phyloP scores from a whole-genome alignment of 106 monocot species.

The Dioscorea alata region DNA sequence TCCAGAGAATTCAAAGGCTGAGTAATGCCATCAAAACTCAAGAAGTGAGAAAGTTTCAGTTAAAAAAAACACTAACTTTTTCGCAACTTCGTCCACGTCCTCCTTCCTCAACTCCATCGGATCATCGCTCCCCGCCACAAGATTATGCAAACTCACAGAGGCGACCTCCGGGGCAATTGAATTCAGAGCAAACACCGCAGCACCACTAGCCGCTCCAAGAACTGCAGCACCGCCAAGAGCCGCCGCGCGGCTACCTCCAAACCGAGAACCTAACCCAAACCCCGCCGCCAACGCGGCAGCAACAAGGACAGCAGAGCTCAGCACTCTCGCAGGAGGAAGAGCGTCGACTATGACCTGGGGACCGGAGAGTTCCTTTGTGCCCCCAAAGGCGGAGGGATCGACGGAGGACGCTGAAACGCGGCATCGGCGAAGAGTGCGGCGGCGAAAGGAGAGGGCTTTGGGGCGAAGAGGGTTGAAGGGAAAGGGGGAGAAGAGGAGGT shows the following conservation, averaged over 20 bases:
- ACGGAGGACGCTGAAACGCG: not conserved
- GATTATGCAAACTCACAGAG: slow-evolving; percentile 62
- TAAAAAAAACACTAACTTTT: slow-evolving; percentile 34
- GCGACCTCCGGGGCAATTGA: slow-evolving; percentile 74
- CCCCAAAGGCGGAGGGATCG: slow-evolving; percentile 30
- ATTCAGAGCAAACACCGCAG: slow-evolving; percentile 47
- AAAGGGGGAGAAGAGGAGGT: slow-evolving; percentile 13
- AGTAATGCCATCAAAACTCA: too few relatives aligned
- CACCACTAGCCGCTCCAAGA: slow-evolving; percentile 53
- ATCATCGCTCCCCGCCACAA: slow-evolving; percentile 63
- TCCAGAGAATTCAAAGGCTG: too few relatives aligned
- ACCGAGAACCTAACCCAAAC: slow-evolving; percentile 52
- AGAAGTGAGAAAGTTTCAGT: too few relatives aligned
- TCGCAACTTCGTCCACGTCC: slow-evolving; percentile 52
- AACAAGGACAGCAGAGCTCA: slow-evolving; percentile 33
- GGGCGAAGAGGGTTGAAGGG: slow-evolving; percentile 5
- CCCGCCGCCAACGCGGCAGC: slow-evolving; percentile 67
- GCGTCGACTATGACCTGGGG: slow-evolving; percentile 43
- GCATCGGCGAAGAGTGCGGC: slow-evolving; percentile 1
- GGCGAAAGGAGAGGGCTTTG: slow-evolving; percentile 2
- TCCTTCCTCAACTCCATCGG: slow-evolving; percentile 52
- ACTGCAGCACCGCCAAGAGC: slow-evolving; percentile 61
- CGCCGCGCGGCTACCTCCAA: slow-evolving; percentile 28
- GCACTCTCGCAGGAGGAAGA: slow-evolving; percentile 61
- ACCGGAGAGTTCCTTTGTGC: slow-evolving; percentile 46